Percentiles rank a stretch among this genome's conserved stretches.
Conservation (phyloP, 441 rosid species). For the Sinapis alba region DNA sequence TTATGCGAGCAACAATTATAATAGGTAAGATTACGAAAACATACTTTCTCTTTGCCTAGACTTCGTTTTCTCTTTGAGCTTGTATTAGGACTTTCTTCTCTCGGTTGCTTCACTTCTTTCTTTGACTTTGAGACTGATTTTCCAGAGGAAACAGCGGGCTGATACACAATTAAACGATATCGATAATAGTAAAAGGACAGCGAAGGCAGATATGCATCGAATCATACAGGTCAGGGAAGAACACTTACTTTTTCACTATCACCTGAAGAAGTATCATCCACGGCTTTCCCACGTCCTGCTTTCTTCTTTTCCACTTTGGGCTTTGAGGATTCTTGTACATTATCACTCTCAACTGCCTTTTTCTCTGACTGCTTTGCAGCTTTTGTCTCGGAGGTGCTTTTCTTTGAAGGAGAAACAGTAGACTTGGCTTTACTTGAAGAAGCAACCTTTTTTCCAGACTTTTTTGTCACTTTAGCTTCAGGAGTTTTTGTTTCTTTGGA, state of each 20-base stretch:
- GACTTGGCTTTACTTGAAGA: constrained; percentile 52
- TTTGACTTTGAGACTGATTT: constrained; percentile 53
- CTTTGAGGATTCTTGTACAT: constrained; percentile 52
- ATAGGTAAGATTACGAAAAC: constrained; percentile 16
- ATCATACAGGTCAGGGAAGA: constrained; percentile 22
- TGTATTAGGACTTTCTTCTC: constrained; percentile 64
- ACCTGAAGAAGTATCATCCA: constrained; percentile 48
- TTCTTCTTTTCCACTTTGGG: constrained; percentile 60
- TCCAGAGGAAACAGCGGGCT: constrained; percentile 66
- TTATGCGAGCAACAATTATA: neutral
- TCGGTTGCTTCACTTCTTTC: constrained; percentile 52
- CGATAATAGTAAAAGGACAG: constrained; percentile 13
- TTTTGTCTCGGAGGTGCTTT: constrained; percentile 66
- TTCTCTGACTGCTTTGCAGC: constrained; percentile 53
- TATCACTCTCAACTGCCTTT: constrained; percentile 51
- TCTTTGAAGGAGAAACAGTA: constrained; percentile 47
- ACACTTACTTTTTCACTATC: constrained; percentile 61
- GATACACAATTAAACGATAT: constrained; percentile 27
- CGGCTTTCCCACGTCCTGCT: constrained; percentile 53
- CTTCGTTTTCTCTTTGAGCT: constrained; percentile 65
- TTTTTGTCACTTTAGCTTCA: constrained; percentile 53
- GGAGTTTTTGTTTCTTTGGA: constrained; percentile 58
- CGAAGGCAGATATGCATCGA: constrained; percentile 5
- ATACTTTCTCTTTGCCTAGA: constrained; percentile 59
- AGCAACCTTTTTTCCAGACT: constrained; percentile 52